Evolutionary conservation across 306 rosid genomes (phyloP), one percentile per base, ranked within the genome.

Genomic region (Gynostemma pentaphyllum): DNA sequence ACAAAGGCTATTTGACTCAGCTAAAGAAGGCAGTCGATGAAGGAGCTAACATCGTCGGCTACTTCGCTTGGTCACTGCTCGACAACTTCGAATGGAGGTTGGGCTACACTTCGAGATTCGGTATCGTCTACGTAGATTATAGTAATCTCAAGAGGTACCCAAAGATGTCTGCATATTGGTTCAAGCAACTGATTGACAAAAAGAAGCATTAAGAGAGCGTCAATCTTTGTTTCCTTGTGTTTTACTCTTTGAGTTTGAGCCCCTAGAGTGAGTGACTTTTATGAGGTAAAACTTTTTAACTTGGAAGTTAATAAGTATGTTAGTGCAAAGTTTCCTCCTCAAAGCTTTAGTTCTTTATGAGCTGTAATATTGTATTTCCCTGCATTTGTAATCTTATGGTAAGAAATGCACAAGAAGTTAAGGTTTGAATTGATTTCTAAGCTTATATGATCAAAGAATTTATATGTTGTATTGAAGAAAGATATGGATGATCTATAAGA

Each of bases 151-250:
- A 85, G 81, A 78, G 97, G 65, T 71, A 69, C 46, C 97, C 97
- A 30, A 91, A 91, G 82, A 72, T 87, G 95, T 91, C 97, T 24
- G 95, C 97, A 21, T 77, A 81, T 62, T 91, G 97, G 97, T 91
- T 91, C 82, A 79, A 81, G 75, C 79, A 82, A 27, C 70, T 87
- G 7, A 77, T 80, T 16, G 63, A 70, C 40, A 80, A 69, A 51
- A 83, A 75, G 79, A 75, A 85, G 81, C 32, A 75, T 1, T 77
- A 55, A 74, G 44, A 37, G 12, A 34, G 46, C 22, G 30, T 28
- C 41, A 45, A 27, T 22, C 50, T 13, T n/a, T 37, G 15, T 16
- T 15, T 27, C 41, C 24, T 41, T 42, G 7, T 14, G 22, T 44
- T 63, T 54, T 64, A 29, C 55, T 1, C 55, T 1, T 1, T 18